Conservation (phyloP, 2,329 filamentous ascomycete genomes). For the Berkeleyomyces rouxiae region DNA sequence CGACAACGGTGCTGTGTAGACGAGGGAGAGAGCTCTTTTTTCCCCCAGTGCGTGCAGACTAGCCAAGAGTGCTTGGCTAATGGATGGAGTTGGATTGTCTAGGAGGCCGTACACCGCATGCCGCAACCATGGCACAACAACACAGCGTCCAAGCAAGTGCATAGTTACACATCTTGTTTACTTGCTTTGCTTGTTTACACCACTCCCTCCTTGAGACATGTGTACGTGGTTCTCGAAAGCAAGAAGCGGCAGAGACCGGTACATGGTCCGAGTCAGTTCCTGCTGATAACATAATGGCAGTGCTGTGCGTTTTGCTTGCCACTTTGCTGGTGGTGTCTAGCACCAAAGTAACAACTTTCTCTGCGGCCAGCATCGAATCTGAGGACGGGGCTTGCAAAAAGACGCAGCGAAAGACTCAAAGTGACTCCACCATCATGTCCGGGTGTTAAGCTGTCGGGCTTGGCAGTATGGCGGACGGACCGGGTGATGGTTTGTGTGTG, state of each 20-base stretch:
- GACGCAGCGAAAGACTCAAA: neutral
- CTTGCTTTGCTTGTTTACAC: neutral
- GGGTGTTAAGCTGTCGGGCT: neutral
- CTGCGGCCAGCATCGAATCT: neutral
- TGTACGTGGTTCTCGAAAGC: neutral
- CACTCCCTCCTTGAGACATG: neutral
- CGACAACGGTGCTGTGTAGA: neutral
- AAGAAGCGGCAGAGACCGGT: neutral
- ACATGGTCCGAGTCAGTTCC: neutral
- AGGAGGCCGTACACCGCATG: too few relatives aligned
- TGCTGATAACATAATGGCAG: neutral
- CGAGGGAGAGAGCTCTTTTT: neutral
- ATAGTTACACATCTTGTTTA: neutral
- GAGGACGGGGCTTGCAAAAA: neutral
- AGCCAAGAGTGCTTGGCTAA: too few relatives aligned
- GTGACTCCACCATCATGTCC: neutral
- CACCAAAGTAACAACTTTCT: too few relatives aligned
- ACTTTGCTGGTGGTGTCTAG: too few relatives aligned
- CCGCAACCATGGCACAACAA: too few relatives aligned
- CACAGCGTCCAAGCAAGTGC: too few relatives aligned
- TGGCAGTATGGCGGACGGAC: neutral
- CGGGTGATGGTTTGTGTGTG: neutral
- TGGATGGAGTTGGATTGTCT: too few relatives aligned
- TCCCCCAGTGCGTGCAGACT: too few relatives aligned
- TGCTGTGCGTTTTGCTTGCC: neutral